These are phyloP conservation scores for Aspergillus ustus DNA, from an alignment of 2,329 filamentous ascomycete genomes.

Conservation along the genomic window DNA sequence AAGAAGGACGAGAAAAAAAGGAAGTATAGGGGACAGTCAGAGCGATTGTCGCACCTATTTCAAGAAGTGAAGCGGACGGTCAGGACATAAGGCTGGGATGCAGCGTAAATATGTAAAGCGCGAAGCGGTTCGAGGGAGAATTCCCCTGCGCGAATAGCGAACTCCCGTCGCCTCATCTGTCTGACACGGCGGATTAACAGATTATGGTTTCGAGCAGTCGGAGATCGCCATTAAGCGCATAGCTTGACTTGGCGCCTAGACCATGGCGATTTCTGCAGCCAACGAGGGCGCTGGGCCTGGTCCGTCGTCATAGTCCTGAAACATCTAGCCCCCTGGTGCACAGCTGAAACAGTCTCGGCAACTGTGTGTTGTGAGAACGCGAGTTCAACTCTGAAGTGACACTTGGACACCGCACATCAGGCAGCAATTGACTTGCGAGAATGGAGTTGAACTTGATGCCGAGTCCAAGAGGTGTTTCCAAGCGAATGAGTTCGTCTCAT, in stretches of 20 bases:
- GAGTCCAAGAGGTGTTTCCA: not conserved
- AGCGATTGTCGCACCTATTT: slow-evolving; percentile 16
- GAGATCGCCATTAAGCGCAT: slow-evolving; percentile 14
- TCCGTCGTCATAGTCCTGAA: slow-evolving; percentile 8
- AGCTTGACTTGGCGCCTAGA: slow-evolving; percentile 15
- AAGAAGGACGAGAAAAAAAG: slow-evolving; percentile 19
- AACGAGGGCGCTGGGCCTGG: slow-evolving; percentile 10
- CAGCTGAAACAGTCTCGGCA: slow-evolving; percentile 10
- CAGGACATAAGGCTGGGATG: slow-evolving; percentile 10
- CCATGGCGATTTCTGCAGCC: not conserved
- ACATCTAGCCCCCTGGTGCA: slow-evolving; percentile 12
- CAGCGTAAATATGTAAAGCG: slow-evolving; percentile 7
- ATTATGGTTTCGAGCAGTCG: slow-evolving; percentile 12
- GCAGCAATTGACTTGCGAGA: not conserved
- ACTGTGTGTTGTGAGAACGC: not conserved
- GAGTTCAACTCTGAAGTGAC: not conserved
- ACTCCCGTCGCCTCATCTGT: slow-evolving; percentile 20
- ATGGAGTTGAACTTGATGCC: not conserved
- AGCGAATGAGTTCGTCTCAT: too few relatives aligned
- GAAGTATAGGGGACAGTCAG: slow-evolving; percentile 21
- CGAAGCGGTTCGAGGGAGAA: slow-evolving; percentile 1
- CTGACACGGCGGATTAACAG: slow-evolving; percentile 24
- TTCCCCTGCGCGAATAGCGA: slow-evolving; percentile 1
- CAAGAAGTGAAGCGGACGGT: slow-evolving; percentile 15
- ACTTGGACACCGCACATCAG: not conserved